Base-by-base conservation (phyloP, 352 stramenopile genomes). In the Phytophthora pinifolia region DNA sequence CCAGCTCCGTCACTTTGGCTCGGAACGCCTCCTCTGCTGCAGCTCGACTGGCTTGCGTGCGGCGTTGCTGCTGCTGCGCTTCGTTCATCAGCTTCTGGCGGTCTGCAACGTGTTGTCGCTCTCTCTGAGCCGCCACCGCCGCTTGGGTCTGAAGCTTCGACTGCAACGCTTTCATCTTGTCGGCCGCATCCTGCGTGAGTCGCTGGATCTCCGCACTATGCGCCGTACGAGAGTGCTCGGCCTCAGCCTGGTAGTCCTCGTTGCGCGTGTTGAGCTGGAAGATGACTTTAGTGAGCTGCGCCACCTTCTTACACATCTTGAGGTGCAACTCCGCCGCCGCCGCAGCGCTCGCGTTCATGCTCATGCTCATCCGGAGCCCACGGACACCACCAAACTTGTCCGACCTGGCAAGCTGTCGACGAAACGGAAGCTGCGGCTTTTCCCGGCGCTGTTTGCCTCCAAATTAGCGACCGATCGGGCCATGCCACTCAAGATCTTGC, bases 241-340 rank as follows among this genome's bases (percentile, higher is more conserved):
- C 62, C 60, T 89, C 84, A n/a, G 61, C 65, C 60, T 92, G 70
- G 30, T 88, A 86, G 62, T 98, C 89, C 56, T 98, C 88, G 57
- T 98, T 98, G 59, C 89, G 86, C 3, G 89, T 97, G 65, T 98
- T 98, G 44, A 98, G 74, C 57, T 96, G 89, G 74, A 96, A 97
- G 47, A 97, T 96, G 31, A 97, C 91, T 62, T 97, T 97, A 22
- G 91, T 98, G 17, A 98, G 75, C 81, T 97, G 89, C 43, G 91
- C 89, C 53, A 98, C 91, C 73, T 98, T 97, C 72, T 97, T 97
- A 72, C 85, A 96, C 89, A 97, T 97, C 65, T 97, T 97, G 36
- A 96, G 72, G 47, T 97, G 88, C 59, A 97, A 54, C 46, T 96
- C 86, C 3, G 67, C 72, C 27, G 58, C 31, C 9, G 66, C 67